These are phyloP conservation scores for Naumovozyma baii DNA, from an alignment of 805 yeast species.

Conservation along the genomic window DNA sequence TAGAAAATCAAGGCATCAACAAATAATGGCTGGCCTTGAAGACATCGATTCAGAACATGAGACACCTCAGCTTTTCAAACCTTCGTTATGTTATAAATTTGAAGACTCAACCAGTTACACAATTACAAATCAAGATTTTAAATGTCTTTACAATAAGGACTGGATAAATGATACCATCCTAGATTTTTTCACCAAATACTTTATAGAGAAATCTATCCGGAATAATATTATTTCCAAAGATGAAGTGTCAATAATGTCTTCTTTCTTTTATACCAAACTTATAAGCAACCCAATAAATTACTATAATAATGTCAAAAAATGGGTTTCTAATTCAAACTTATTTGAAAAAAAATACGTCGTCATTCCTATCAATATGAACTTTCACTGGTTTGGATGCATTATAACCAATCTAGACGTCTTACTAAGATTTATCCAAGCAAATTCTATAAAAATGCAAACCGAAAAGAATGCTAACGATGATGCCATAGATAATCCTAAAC, in stretches of 20 bases:
- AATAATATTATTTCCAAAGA: constrained; percentile 24
- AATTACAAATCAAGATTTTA: constrained; percentile 62
- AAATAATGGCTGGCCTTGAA: constrained; percentile 1
- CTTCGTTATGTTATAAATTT: constrained; percentile 42
- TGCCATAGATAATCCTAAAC: not conserved
- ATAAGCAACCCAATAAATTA: constrained; percentile 34
- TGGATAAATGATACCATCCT: constrained; percentile 88
- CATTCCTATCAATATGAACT: constrained; percentile 70
- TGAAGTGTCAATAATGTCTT: constrained; percentile 55
- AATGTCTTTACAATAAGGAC: constrained; percentile 65
- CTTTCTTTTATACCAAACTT: constrained; percentile 72
- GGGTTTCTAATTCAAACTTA: constrained; percentile 67
- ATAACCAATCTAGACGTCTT: constrained; percentile 42
- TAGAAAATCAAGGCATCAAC: constrained; percentile 1
- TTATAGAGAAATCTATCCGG: constrained; percentile 33
- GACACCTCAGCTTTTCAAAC: constrained; percentile 28
- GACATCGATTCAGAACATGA: constrained; percentile 16
- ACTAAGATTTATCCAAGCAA: constrained; percentile 7
- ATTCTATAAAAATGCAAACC: constrained; percentile 3
- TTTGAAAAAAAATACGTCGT: constrained; percentile 51
- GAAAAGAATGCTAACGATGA: not conserved
- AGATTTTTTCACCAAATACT: constrained; percentile 68
- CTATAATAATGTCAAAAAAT: constrained; percentile 58
- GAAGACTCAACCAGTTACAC: constrained; percentile 44
- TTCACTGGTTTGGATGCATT: constrained; percentile 85